Evolutionary conservation across 1,284 basidiomycete species (phyloP).

Genomic region (Bondarzewia mesenterica): DNA sequence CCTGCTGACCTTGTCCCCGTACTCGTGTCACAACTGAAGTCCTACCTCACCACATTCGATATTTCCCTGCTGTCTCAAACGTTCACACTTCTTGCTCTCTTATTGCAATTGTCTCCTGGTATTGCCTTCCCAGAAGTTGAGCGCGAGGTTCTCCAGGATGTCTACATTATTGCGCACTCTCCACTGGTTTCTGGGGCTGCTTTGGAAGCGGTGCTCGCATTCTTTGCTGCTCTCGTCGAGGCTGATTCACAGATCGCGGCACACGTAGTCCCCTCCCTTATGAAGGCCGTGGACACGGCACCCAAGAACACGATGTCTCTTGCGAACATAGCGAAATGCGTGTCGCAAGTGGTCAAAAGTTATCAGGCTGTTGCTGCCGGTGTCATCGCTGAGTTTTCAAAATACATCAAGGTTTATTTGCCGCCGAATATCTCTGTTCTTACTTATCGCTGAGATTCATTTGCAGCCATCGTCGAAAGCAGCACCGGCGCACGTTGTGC

Average conservation of each 20-base stretch:
- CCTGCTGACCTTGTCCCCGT: slow-evolving; percentile 52
- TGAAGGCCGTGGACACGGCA: slow-evolving; percentile 50
- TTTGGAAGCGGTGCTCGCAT: slow-evolving; percentile 74
- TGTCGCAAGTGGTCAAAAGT: slow-evolving; percentile 73
- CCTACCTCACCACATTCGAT: slow-evolving; percentile 66
- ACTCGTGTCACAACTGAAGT: slow-evolving; percentile 67
- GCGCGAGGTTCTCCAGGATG: slow-evolving; percentile 54
- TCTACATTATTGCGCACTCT: slow-evolving; percentile 70
- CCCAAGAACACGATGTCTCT: slow-evolving; percentile 45
- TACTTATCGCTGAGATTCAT: slow-evolving; percentile 4
- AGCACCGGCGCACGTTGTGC: slow-evolving; percentile 56
- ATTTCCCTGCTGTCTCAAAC: slow-evolving; percentile 75
- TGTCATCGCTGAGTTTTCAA: slow-evolving; percentile 75
- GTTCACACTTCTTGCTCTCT: slow-evolving; percentile 59
- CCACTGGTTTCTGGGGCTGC: slow-evolving; percentile 67
- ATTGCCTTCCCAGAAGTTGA: slow-evolving; percentile 69
- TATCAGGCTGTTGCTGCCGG: slow-evolving; percentile 66
- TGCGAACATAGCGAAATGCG: slow-evolving; percentile 73
- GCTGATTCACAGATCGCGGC: slow-evolving; percentile 77
- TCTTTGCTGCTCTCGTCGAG: slow-evolving; percentile 76
- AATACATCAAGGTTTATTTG: slow-evolving; percentile 56
- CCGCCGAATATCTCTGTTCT: not conserved
- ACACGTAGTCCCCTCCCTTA: slow-evolving; percentile 68
- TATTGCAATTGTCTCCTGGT: slow-evolving; percentile 62
- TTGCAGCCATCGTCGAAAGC: slow-evolving; percentile 55